Base-by-base conservation (phyloP, 1,284 basidiomycete species). In the Lignosus rhinocerotis region DNA sequence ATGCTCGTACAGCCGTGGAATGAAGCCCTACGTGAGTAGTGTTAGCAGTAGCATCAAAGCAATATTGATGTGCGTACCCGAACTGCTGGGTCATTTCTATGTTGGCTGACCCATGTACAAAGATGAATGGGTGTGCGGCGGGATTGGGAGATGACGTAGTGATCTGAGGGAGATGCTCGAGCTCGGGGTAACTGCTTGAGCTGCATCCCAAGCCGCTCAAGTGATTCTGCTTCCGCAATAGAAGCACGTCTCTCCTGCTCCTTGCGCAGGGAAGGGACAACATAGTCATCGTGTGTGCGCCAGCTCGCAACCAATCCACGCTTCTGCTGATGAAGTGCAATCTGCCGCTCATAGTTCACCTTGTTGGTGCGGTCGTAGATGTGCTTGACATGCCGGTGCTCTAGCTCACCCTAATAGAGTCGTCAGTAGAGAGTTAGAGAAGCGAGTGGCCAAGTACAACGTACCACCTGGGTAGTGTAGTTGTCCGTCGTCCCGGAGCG, bases 401-500 rank as follows among this genome's bases (percentile, higher is more conserved):
- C 69, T 0, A 68, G 60, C 57, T 77, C 72, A 0, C 70, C 69
- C 73, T 76, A 36, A 12, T 50, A 25, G 25, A 25, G 25, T 25
- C 4, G 25, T 25, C 25, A 25, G 25, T 25, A 25, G 25, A 25
- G 25, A 25, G 7, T 41, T 21, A 12, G 2, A 33, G 39, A 5
- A 16, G 17, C 21, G 10, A 48, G 42, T 34, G 49, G 6, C 44
- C 9, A 11, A 58, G 8, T 47, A 17, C 33, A n/a, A 30, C 72
- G 32, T 52, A 78, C 76, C 11, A 62, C 57, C 36, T 75, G 70
- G 0, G 72, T 75, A 0, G 68, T 67, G 34, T 69, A 74, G 16
- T 63, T 70, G 42, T 79, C 77, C 1, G 72, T 75, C 1, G 74
- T 75, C 0, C 76, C 74, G 44, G 66, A 69, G 2, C 33, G 50